Evolutionary conservation across 169 alveolate genomes (phyloP).

Genomic region (Plasmodium knowlesi): DNA sequence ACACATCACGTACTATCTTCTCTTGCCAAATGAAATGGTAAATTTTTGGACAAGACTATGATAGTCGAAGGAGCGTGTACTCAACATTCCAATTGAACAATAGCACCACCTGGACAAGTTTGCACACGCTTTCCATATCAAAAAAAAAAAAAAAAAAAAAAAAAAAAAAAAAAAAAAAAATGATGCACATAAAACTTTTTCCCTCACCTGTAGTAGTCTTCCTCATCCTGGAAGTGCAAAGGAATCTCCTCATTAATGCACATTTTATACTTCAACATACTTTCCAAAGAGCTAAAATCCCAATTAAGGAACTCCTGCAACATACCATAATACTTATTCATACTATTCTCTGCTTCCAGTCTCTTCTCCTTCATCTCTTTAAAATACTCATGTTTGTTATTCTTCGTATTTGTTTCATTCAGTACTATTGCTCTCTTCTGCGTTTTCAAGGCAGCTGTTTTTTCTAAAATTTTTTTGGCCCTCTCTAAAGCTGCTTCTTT

Average conservation of each 20-base stretch:
- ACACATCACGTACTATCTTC: not conserved
- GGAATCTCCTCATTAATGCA: conserved; percentile 64
- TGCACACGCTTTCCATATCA: not conserved
- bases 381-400: conserved; percentile 40
- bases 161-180: not conserved
- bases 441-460: conserved; percentile 51
- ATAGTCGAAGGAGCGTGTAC: not conserved
- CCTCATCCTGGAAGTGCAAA: conserved; percentile 24
- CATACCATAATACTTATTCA: conserved; percentile 54
- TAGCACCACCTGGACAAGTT: not conserved
- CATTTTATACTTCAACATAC: conserved; percentile 18
- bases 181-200: not conserved
- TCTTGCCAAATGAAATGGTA: not conserved
- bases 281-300: conserved; percentile 65
- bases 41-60: not conserved
- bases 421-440: conserved; percentile 71
- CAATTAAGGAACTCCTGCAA: conserved; percentile 61
- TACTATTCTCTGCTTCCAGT: conserved; percentile 44
- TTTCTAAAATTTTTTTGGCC: conserved; percentile 68
- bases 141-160: not conserved
- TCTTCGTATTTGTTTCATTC: conserved; percentile 55
- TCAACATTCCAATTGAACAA: not conserved
- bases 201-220: conserved; percentile 48
- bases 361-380: conserved; percentile 70
- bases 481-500: conserved; percentile 59